These are phyloP conservation scores for Grammothele lineata DNA, from an alignment of 768 basidiomycete genomes.

Conservation along the genomic window DNA sequence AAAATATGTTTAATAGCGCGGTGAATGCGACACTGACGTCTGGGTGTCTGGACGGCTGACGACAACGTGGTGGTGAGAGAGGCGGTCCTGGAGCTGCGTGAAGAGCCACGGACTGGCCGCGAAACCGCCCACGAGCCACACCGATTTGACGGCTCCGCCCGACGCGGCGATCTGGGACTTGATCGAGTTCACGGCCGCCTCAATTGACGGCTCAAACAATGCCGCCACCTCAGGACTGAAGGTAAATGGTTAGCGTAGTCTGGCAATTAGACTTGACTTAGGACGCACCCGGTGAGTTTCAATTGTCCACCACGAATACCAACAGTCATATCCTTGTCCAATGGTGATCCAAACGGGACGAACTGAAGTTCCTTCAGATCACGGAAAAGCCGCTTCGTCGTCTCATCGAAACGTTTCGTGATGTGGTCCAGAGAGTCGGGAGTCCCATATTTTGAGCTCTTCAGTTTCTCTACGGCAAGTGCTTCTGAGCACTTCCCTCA, in stretches of 20 bases:
- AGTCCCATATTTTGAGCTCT: constrained; percentile 67
- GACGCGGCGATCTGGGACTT: constrained; percentile 68
- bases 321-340: constrained; percentile 66
- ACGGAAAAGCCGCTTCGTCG: constrained; percentile 75
- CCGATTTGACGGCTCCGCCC: constrained; percentile 68
- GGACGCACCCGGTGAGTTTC: constrained; percentile 60
- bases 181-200: constrained; percentile 68
- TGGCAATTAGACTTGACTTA: neutral
- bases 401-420: constrained; percentile 76
- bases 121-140: constrained; percentile 81
- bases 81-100: constrained; percentile 65
- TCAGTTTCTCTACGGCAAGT: constrained; percentile 58
- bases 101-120: constrained; percentile 83
- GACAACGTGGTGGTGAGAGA: constrained; percentile 48
- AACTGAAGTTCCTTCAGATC: constrained; percentile 66
- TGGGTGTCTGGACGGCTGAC: constrained; percentile 78
- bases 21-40: constrained; percentile 43
- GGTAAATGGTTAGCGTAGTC: neutral
- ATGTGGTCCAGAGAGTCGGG: constrained; percentile 73
- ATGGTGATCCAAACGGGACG: constrained; percentile 71
- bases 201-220: constrained; percentile 75
- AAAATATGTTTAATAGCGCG: neutral
- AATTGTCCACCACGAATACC: constrained; percentile 72
- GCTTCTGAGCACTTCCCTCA: too few species aligned
- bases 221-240: constrained; percentile 52